A percentile compares a stretch with the other conserved stretches of the same genome.
These are phyloP conservation scores for Sclerotinia borealis DNA, from an alignment of 2,329 filamentous ascomycete species.

Conservation along the genomic window DNA sequence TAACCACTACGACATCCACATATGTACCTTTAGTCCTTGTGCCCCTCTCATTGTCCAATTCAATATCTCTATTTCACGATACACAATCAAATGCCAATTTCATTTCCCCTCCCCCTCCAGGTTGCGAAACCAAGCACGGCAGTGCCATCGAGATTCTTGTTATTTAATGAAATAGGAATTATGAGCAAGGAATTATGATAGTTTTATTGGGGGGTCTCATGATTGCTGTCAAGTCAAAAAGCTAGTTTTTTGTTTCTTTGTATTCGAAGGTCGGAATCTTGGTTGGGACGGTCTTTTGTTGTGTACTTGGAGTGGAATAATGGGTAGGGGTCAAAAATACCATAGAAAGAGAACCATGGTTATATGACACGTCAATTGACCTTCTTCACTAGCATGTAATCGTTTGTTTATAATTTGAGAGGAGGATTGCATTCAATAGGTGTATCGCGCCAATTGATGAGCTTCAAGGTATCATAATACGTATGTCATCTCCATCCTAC, in stretches of 20 bases:
- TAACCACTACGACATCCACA: neutral
- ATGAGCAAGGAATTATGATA: neutral
- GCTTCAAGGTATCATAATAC: slow-evolving; percentile 12
- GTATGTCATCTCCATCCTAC: neutral
- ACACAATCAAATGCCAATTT: neutral
- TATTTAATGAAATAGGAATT: neutral
- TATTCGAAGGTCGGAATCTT: too few relatives aligned
- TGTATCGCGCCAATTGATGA: slow-evolving; percentile 1
- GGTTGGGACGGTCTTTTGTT: neutral
- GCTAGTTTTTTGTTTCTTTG: neutral
- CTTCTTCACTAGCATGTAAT: neutral
- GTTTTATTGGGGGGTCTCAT: neutral
- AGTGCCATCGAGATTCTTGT: neutral
- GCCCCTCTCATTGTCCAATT: neutral
- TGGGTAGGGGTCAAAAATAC: neutral
- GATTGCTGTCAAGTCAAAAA: neutral
- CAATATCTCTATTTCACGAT: neutral
- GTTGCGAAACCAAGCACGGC: neutral
- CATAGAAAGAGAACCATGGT: neutral
- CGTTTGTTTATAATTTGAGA: neutral
- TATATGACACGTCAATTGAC: neutral
- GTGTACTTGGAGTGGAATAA: neutral
- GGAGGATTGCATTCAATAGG: neutral
- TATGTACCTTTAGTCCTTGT: neutral
- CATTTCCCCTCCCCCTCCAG: neutral